Percentiles rank a stretch among this genome's conserved stretches.
Evolutionary conservation across 1,139 yeast genomes (phyloP).

Genomic region (Candida gigantensis): DNA sequence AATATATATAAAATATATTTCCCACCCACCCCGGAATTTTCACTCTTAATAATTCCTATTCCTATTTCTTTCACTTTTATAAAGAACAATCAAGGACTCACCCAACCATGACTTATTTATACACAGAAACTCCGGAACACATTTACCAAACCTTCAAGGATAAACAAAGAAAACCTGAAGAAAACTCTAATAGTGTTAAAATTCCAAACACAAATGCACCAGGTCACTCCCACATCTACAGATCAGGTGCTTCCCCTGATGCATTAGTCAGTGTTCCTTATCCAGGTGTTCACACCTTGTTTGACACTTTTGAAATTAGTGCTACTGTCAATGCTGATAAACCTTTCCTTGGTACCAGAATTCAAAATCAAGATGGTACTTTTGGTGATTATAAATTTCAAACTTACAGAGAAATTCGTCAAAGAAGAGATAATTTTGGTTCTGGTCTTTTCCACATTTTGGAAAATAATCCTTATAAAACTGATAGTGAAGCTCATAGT

Average conservation of each 20-base stretch:
- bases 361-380: slow-evolving; percentile 37
- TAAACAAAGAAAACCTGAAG: slow-evolving; percentile 11
- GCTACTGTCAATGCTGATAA: slow-evolving; percentile 34
- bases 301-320: slow-evolving; percentile 48
- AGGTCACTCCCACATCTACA: slow-evolving; percentile 56
- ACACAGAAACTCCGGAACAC: slow-evolving; percentile 14
- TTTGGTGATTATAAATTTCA: slow-evolving; percentile 50
- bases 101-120: no score
- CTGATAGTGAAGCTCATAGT: slow-evolving; percentile 27
- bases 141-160: slow-evolving; percentile 9
- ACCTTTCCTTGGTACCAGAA: slow-evolving; percentile 55
- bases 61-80: neutral
- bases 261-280: slow-evolving; percentile 44
- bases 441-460: slow-evolving; percentile 61
- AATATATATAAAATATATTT: no score
- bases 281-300: slow-evolving; percentile 50
- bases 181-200: slow-evolving; percentile 16
- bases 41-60: no score
- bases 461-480: slow-evolving; percentile 40
- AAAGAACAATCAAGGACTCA: neutral
- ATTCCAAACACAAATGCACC: slow-evolving; percentile 27
- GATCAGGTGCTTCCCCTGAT: slow-evolving; percentile 42
- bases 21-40: no score
- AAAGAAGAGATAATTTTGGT: slow-evolving; percentile 54
- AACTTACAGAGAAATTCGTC: slow-evolving; percentile 41